These are phyloP conservation scores for Tilletia caries DNA, from an alignment of 1,284 basidiomycete species.

Conservation along the genomic window DNA sequence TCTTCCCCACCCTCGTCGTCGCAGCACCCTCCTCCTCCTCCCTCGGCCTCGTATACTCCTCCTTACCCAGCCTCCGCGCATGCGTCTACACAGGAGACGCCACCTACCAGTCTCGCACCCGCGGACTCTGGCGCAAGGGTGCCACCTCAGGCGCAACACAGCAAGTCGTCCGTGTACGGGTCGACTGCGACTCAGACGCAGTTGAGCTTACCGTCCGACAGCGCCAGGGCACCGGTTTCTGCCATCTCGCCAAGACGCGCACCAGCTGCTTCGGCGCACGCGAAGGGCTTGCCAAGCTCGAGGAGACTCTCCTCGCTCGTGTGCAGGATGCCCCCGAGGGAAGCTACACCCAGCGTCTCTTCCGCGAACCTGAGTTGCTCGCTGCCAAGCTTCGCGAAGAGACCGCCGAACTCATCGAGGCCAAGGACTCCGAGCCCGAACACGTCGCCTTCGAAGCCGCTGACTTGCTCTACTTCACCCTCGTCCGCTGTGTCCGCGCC, in stretches of 20 bases:
- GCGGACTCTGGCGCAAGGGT: constrained; percentile 95
- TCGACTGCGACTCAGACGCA: constrained; percentile 91
- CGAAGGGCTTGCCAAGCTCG: constrained; percentile 75
- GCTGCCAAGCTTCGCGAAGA: constrained; percentile 96
- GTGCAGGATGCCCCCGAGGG: constrained; percentile 75
- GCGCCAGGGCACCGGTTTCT: constrained; percentile 64
- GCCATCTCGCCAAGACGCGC: constrained; percentile 71
- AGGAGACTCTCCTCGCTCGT: constrained; percentile 73
- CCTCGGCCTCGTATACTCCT: constrained; percentile 97
- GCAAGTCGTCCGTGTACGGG: constrained; percentile 73
- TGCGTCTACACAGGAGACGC: constrained; percentile 84
- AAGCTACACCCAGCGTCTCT: constrained; percentile 86
- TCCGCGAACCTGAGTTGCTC: constrained; percentile 76
- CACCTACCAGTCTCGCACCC: constrained; percentile 86
- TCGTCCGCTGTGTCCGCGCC: constrained; percentile 78
- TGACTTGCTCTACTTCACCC: constrained; percentile 88
- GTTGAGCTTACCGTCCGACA: constrained; percentile 90
- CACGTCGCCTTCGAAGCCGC: constrained; percentile 90
- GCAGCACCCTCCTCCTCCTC: constrained; percentile 61
- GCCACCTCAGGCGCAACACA: constrained; percentile 93
- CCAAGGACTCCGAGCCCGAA: constrained; percentile 69
- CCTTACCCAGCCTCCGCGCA: constrained; percentile 76
- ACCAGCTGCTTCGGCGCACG: constrained; percentile 71
- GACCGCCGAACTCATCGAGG: constrained; percentile 89
- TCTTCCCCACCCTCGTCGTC: constrained; percentile 83